A percentile compares a stretch with the other conserved stretches of the same genome.
These are phyloP conservation scores for Heliocybe sulcata DNA, from an alignment of 1,284 basidiomycete species.

Conservation along the genomic window DNA sequence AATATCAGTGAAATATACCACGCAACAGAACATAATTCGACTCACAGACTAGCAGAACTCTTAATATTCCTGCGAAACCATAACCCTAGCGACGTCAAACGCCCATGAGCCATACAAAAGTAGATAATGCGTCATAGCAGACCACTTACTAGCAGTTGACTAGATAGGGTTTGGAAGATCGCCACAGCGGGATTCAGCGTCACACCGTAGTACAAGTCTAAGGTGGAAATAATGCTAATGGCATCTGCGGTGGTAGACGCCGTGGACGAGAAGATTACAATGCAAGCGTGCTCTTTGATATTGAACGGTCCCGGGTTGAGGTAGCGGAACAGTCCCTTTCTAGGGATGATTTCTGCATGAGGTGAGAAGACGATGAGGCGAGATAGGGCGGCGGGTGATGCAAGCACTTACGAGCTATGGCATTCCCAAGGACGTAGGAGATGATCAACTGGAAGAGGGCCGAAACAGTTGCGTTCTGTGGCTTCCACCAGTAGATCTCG, in stretches of 20 bases:
- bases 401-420: constrained; percentile 31
- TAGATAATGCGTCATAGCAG: constrained; percentile 24
- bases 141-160: constrained; percentile 57
- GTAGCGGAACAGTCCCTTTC: constrained; percentile 37
- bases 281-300: constrained; percentile 55
- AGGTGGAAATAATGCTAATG: constrained; percentile 59
- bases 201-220: constrained; percentile 56
- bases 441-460: constrained; percentile 50
- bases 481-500: constrained; percentile 4
- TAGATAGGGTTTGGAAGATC: constrained; percentile 51
- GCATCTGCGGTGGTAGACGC: constrained; percentile 58
- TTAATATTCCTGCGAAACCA: constrained; percentile 1
- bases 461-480: constrained; percentile 47
- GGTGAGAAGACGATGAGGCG: constrained; percentile 8
- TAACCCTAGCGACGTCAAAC: constrained; percentile 12
- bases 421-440: constrained; percentile 52
- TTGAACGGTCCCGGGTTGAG: constrained; percentile 59
- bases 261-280: constrained; percentile 64
- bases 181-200: constrained; percentile 43
- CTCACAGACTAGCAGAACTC: constrained; percentile 2
- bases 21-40: not conserved
- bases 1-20: not conserved
- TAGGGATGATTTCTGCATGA: constrained; percentile 35
- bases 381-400: constrained; percentile 15
- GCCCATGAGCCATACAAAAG: constrained; percentile 29